Evolutionary conservation across 2,329 filamentous ascomycete genomes (phyloP), one percentile per base, ranked within the genome.

Genomic region (Colletotrichum musicola): DNA sequence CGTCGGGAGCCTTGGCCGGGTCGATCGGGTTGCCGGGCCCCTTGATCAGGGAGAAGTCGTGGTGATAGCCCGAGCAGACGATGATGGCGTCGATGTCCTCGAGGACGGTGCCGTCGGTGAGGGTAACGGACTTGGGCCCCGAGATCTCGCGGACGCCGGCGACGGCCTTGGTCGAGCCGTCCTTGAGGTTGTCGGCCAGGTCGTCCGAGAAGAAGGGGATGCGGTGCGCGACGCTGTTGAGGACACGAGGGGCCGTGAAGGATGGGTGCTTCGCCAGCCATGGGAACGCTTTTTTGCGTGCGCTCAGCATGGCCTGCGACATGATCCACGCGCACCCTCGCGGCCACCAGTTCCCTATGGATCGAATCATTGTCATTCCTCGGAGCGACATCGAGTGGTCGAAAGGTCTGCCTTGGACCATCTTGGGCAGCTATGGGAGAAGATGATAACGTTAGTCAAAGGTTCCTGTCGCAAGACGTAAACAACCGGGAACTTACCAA

Each of bases 11-110:
- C n/a, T 71, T 68, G 1, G 65, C 70, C 5, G 73, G 58, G 42
- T 78, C 71, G 12, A 71, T 72, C n/a, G 75, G 76, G 55, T 77
- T 68, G 5, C 74, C 77, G 6, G 70, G 49, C 2, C 75, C 76
- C n/a, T 73, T 65, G 22, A 79, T 60, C 0, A 77, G 49, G 6
- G 76, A 76, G 50, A 77, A 72, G 59, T 76, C 74, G 47, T 74
- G 73, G n/a, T 71, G 63, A 49, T 79, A 80, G 1, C 78, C 78
- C 0, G 76, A 74, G 66, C 76, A 78, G 63, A 75, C 71, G 50
- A 80, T 71, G 55, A 80, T 76, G 62, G 74, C 74, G 55, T 80
- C 78, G 4, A 79, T 71, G 20, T 78, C 76, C 9, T 77, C 73
- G 27, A 80, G 49, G 5, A 74, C 71, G n/a, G 64, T 73, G 6